phyloP scores from a whole-genome alignment of 225 moss, liverwort and hornwort genomes.

The Asterella californica region DNA sequence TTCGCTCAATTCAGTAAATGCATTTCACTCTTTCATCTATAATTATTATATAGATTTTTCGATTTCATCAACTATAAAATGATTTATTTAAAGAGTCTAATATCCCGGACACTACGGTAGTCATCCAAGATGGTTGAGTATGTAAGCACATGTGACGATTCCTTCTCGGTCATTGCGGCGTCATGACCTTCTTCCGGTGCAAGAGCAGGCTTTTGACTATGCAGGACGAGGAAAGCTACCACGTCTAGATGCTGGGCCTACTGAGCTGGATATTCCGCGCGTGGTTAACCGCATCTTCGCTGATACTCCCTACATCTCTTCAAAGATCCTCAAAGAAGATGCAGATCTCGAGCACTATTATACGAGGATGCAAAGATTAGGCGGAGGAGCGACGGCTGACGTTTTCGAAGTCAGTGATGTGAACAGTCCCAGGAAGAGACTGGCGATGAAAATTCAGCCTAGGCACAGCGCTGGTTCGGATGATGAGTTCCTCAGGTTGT shows the following conservation, averaged over 20 bases:
- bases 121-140: too few species aligned
- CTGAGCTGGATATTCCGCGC: not conserved
- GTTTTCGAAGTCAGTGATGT: not conserved
- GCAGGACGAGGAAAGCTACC: not conserved
- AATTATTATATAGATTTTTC: too few species aligned
- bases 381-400: not conserved
- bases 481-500: not conserved
- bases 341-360: not conserved
- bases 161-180: too few species aligned
- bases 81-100: too few species aligned
- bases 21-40: too few species aligned
- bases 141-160: not conserved
- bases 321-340: not conserved
- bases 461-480: not conserved
- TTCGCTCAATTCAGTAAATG: too few species aligned
- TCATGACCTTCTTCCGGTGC: not conserved
- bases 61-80: too few species aligned
- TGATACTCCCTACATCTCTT: not conserved
- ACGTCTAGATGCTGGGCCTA: not conserved
- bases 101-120: too few species aligned
- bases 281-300: conserved; percentile 1
- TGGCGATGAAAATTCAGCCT: not conserved
- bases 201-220: not conserved
- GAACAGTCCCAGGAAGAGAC: not conserved
- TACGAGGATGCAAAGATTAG: not conserved